Percentiles rank a stretch among this genome's conserved stretches.
Conservation (phyloP, 2,329 filamentous ascomycete species). For the Botrytis aclada region DNA sequence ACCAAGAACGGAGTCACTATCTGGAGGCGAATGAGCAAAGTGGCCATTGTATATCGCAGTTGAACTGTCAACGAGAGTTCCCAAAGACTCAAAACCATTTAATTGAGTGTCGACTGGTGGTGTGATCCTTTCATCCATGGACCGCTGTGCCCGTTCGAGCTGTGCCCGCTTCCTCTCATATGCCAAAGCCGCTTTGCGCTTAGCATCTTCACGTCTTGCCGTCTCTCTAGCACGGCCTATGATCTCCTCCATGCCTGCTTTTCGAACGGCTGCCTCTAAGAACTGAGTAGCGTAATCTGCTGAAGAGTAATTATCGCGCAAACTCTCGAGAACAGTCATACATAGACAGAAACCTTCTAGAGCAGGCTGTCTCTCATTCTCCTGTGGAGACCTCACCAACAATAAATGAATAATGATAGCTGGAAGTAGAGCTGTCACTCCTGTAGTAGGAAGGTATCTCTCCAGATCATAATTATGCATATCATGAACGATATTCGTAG, state of each 20-base stretch:
- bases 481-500: slow-evolving; percentile 78
- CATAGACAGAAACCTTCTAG: slow-evolving; percentile 83
- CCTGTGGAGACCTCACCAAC: slow-evolving; percentile 81
- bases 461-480: slow-evolving; percentile 72
- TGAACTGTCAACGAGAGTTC: slow-evolving; percentile 7
- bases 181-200: slow-evolving; percentile 2
- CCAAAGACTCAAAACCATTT: slow-evolving; percentile 7
- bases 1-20: not conserved
- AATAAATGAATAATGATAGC: slow-evolving; percentile 92
- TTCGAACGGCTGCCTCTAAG: slow-evolving; percentile 85
- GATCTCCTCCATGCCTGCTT: slow-evolving; percentile 64
- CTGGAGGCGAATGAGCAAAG: slow-evolving; percentile 6
- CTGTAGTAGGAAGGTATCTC: slow-evolving; percentile 79
- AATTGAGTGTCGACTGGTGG: slow-evolving; percentile 6
- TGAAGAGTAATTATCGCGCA: slow-evolving; percentile 86
- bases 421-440: slow-evolving; percentile 85
- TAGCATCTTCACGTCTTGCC: slow-evolving; percentile 8
- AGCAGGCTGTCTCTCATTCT: slow-evolving; percentile 67
- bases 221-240: slow-evolving; percentile 18
- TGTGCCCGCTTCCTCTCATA: slow-evolving; percentile 3
- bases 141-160: not conserved
- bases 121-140: not conserved
- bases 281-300: slow-evolving; percentile 97
- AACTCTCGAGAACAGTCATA: slow-evolving; percentile 84
- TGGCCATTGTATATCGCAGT: not conserved